Percentiles rank a stretch among this genome's conserved stretches.
phyloP scores from a whole-genome alignment of 2,329 filamentous ascomycete genomes.

The Pseudodiploospora longispora region DNA sequence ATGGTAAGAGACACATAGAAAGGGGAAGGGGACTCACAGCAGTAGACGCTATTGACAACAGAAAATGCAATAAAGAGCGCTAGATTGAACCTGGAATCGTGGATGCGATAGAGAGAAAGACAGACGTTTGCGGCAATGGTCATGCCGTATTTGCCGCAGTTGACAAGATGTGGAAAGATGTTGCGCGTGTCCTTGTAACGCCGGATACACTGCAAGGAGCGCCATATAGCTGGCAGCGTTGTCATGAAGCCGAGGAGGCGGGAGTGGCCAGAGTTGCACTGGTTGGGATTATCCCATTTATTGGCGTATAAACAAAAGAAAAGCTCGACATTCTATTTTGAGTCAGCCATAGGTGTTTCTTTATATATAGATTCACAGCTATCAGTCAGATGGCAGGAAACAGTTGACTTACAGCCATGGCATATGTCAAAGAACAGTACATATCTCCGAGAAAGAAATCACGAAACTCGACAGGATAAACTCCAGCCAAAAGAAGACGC shows the following conservation, averaged over 20 bases:
- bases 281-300: constrained; percentile 60
- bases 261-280: constrained; percentile 82
- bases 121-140: constrained; percentile 73
- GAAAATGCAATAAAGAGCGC: constrained; percentile 75
- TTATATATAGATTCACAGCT: background rate
- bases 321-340: constrained; percentile 71
- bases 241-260: constrained; percentile 79
- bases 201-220: constrained; percentile 80
- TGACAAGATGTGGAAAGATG: constrained; percentile 84
- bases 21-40: constrained; percentile 46
- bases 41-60: constrained; percentile 74
- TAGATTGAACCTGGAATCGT: constrained; percentile 46
- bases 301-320: constrained; percentile 93
- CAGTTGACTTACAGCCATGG: constrained; percentile 60
- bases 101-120: constrained; percentile 76
- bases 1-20: background rate
- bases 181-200: constrained; percentile 84
- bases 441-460: constrained; percentile 98
- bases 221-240: constrained; percentile 79
- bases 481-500: constrained; percentile 73
- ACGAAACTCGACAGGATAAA: constrained; percentile 91
- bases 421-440: constrained; percentile 91
- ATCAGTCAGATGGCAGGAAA: background rate
- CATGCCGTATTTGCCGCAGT: constrained; percentile 83
- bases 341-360: background rate